These are phyloP conservation scores for Hibiscus trionum DNA, from an alignment of 345 rosid species.

Conservation along the genomic window DNA sequence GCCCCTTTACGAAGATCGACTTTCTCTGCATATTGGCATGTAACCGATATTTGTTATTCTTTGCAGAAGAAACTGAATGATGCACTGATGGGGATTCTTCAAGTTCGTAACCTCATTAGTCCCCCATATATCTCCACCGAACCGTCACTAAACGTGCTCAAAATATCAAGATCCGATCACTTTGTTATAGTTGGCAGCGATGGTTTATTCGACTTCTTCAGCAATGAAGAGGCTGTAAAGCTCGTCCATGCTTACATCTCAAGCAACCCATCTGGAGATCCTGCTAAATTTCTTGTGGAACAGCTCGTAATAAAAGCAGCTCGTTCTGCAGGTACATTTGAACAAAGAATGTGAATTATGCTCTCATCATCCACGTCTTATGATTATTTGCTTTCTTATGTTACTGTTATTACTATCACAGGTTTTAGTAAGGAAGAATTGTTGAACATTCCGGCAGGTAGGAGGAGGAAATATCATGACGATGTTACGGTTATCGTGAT, in stretches of 20 bases:
- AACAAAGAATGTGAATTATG: background rate
- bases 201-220: slow-evolving; percentile 90
- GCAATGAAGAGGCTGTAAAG: slow-evolving; percentile 66
- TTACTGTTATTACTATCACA: slow-evolving; percentile 12
- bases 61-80: slow-evolving; percentile 71
- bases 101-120: slow-evolving; percentile 73
- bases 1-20: too few species aligned
- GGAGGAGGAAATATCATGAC: slow-evolving; percentile 95
- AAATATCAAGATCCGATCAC: slow-evolving; percentile 62
- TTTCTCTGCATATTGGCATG: too few species aligned
- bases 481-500: slow-evolving; percentile 86
- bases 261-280: slow-evolving; percentile 67
- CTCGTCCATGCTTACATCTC: slow-evolving; percentile 53
- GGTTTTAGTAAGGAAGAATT: slow-evolving; percentile 84
- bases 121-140: slow-evolving; percentile 84
- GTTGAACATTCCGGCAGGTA: slow-evolving; percentile 81
- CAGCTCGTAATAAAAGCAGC: slow-evolving; percentile 82
- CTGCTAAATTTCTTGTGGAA: slow-evolving; percentile 82
- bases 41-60: background rate
- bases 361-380: background rate
- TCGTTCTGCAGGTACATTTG: slow-evolving; percentile 62
- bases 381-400: background rate
- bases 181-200: slow-evolving; percentile 88
- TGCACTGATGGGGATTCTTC: slow-evolving; percentile 93
- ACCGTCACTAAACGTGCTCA: slow-evolving; percentile 69